Base-by-base conservation (phyloP, 495 filamentous ascomycete genomes). In the Paragyromitra xinjiangensis region DNA sequence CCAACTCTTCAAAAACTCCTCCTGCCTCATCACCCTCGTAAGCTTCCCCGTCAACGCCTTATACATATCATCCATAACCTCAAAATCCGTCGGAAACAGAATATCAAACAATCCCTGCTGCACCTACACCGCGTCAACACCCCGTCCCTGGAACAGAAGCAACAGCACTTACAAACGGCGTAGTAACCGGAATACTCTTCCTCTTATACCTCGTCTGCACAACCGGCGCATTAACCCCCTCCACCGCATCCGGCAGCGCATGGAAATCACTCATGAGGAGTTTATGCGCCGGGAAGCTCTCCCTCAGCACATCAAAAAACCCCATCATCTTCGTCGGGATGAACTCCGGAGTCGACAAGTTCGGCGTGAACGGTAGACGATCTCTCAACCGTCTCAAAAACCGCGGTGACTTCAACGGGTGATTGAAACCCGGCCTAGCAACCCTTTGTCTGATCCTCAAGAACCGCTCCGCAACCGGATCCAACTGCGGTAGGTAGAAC, bases 31-130 rank as follows among this genome's bases (percentile, higher is more conserved):
- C 22, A 96, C 92, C 44, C 91, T 87, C 3, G 95, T 96, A 77
- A 98, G 85, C 83, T 95, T 95, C 22, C 94, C 94, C 0, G 95
- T 99, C 69, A 98, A 87, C 39, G 93, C 94, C 64, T 91, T 89
- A 84, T 99, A 99, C 74, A 98, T 89, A 78, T 92, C 90, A 83
- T 98, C 93, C 83, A 94, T 88, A 50, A 94, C 90, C 44, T 88
- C 86, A 84, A 98, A 99, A 82, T 99, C 91, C 12, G 95, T 98
- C 0, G 95, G 95, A 85, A 99, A 99, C 81, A 99, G 89, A 83
- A 99, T 98, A 83, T 98, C 96, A 80, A 99, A 99, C 84, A 97
- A 97, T 12, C 95, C 96, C 85, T 99, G 96, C 78, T 97, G 93
- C 19, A 98, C 93, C 93, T 96, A 77, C 65, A 55, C 59, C 22